Percentiles rank a stretch among this genome's conserved stretches.
These are phyloP conservation scores for Xerocomus minutiporus DNA, from an alignment of 1,284 basidiomycete genomes.

Conservation along the genomic window DNA sequence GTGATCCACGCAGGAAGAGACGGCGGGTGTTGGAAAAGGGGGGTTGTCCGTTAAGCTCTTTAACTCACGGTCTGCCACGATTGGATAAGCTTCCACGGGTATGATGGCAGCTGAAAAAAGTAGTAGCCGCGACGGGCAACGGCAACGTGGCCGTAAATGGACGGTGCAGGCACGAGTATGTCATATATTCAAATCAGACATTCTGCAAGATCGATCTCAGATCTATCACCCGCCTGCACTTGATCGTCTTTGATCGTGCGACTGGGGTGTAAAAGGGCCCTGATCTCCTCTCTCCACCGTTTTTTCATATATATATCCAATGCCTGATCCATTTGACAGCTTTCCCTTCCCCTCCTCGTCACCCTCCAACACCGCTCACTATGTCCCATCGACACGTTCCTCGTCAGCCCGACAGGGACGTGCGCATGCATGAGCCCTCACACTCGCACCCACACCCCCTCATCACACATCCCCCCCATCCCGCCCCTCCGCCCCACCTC, in stretches of 20 bases:
- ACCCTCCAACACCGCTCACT: conserved; percentile 24
- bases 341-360: conserved; percentile 39
- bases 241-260: conserved; percentile 57
- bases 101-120: not conserved
- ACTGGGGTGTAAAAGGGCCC: conserved; percentile 39
- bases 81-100: conserved; percentile 35
- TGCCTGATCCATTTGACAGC: conserved; percentile 41
- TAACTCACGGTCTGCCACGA: conserved; percentile 32
- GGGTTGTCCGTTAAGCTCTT: conserved; percentile 35
- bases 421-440: conserved; percentile 54
- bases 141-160: conserved; percentile 43
- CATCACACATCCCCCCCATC: conserved; percentile 35
- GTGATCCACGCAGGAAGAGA: conserved; percentile 22
- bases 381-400: conserved; percentile 64
- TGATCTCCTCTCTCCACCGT: conserved; percentile 39
- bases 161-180: conserved; percentile 41
- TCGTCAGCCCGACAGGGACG: conserved; percentile 57
- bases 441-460: conserved; percentile 38
- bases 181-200: conserved; percentile 38
- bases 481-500: conserved; percentile 41
- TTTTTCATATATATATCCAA: conserved; percentile 53
- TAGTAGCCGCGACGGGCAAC: conserved; percentile 35
- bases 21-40: conserved; percentile 19
- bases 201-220: conserved; percentile 41
- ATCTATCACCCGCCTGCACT: conserved; percentile 31